Evolutionary conservation across 305 asterid species (phyloP).

Genomic region (Fraxinus angustifolia): DNA sequence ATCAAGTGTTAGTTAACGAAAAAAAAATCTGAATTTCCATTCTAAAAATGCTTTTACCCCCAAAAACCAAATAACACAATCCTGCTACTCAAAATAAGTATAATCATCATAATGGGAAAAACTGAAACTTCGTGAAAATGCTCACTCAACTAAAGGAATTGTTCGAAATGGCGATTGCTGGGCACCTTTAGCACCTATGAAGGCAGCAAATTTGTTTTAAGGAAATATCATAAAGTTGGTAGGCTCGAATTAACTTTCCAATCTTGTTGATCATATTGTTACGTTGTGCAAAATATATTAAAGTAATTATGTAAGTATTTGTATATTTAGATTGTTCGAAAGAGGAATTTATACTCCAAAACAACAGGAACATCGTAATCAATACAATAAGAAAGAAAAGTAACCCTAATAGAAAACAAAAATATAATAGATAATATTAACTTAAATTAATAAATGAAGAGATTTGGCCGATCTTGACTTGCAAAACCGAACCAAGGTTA

Average conservation of each 20-base stretch:
- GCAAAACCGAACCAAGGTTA: neutral
- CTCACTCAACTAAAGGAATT: neutral
- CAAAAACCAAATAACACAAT: neutral
- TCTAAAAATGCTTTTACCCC: neutral
- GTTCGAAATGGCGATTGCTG: too few species aligned
- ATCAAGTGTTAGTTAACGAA: neutral
- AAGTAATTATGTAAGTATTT: too few species aligned
- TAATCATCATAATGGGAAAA: neutral
- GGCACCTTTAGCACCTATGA: too few species aligned
- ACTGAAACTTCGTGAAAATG: neutral
- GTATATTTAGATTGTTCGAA: too few species aligned
- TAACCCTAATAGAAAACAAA: neutral
- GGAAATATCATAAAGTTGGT: too few species aligned
- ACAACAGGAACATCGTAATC: neutral
- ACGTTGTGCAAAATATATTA: too few species aligned
- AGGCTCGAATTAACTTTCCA: too few species aligned
- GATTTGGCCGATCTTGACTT: conserved; percentile 26
- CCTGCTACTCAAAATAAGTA: neutral
- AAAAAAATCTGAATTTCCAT: neutral
- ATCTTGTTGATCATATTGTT: too few species aligned
- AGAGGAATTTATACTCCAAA: too few species aligned
- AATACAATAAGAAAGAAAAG: too few species aligned
- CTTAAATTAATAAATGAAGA: conserved; percentile 9
- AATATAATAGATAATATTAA: neutral
- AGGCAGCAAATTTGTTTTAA: too few species aligned